These are phyloP conservation scores for Fonsecaea nubica DNA, from an alignment of 2,329 filamentous ascomycete genomes.

Conservation along the genomic window DNA sequence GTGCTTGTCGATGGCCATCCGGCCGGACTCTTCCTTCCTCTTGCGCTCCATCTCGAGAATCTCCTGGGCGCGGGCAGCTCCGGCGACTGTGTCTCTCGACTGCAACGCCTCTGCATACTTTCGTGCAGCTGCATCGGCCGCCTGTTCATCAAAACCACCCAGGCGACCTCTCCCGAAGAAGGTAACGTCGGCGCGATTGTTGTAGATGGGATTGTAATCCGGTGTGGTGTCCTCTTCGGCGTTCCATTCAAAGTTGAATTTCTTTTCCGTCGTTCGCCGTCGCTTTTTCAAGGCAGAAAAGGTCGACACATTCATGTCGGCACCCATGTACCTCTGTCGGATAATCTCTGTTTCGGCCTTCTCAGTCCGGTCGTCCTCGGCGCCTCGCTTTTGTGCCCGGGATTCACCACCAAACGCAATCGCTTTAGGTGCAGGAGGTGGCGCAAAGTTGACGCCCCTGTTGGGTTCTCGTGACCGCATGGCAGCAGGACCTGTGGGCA, in stretches of 20 bases:
- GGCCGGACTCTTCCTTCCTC: slow-evolving; percentile 72
- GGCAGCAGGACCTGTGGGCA: slow-evolving; percentile 58
- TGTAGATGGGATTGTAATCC: slow-evolving; percentile 82
- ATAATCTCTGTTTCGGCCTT: slow-evolving; percentile 76
- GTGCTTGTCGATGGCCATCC: slow-evolving; percentile 83
- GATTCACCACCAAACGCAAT: slow-evolving; percentile 47
- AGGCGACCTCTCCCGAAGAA: slow-evolving; percentile 73
- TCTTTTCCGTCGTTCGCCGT: slow-evolving; percentile 88
- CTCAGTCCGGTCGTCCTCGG: slow-evolving; percentile 59
- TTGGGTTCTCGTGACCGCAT: slow-evolving; percentile 54
- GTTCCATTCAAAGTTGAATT: slow-evolving; percentile 99
- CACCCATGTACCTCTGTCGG: slow-evolving; percentile 86
- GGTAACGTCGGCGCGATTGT: slow-evolving; percentile 68
- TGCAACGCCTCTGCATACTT: slow-evolving; percentile 73
- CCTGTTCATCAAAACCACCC: slow-evolving; percentile 69
- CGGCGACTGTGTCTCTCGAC: slow-evolving; percentile 76
- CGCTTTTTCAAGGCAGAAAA: slow-evolving; percentile 97
- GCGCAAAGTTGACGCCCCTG: slow-evolving; percentile 60
- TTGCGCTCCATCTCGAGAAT: slow-evolving; percentile 85
- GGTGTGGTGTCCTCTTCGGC: slow-evolving; percentile 88
- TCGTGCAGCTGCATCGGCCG: slow-evolving; percentile 58
- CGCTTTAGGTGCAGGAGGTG: slow-evolving; percentile 56
- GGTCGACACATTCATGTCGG: slow-evolving; percentile 81
- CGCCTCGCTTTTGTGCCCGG: slow-evolving; percentile 52
- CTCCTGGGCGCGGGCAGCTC: slow-evolving; percentile 75